Evolutionary conservation across 2,329 filamentous ascomycete species (phyloP), one percentile per base, ranked within the genome.

Genomic region (Aspergillus arachidicola): DNA sequence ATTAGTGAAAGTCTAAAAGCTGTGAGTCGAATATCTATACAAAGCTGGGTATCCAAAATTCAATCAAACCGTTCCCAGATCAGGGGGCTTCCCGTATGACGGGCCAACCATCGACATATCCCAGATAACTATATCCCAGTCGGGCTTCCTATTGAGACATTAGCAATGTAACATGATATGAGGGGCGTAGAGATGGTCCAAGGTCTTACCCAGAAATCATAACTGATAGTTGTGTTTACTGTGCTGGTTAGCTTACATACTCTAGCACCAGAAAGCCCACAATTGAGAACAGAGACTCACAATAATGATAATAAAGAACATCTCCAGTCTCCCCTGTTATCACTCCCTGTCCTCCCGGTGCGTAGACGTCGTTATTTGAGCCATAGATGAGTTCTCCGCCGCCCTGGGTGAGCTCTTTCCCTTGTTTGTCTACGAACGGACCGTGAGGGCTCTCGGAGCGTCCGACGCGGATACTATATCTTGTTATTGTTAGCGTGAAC

Each of bases 381-480:
- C 83, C 82, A 1, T 91, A 82, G 1, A 91, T 82, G 1, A 85
- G 78, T 0, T 84, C 87, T 0, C 89, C 89, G 10, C 89, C 89
- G 51, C 84, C 84, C 2, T 81, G 69, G 1, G 79, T 81, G 64
- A 88, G 88, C 55, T 74, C 78, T 2, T 85, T 86, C 48, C 74
- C 76, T 61, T 82, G 73, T 70, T 90, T 88, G 48, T 84, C 76
- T 1, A 82, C 82, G 67, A 87, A 91, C 0, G 81, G 81, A 0
- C 87, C 84, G 0, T 78, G 85, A 6, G 83, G 81, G 26, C 75
- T 80, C 1, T 74, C 75, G 1, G 84, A 86, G n/a, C 87, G 79
- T 73, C 89, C 90, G 34, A 89, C 87, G 64, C 84, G 84, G 71
- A 91, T 87, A 71, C 84, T 85, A 75, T 91, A 91, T 76, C 74